phyloP scores from a whole-genome alignment of 345 rosid genomes.

The sweet orange (Citrus sinensis) region DNA sequence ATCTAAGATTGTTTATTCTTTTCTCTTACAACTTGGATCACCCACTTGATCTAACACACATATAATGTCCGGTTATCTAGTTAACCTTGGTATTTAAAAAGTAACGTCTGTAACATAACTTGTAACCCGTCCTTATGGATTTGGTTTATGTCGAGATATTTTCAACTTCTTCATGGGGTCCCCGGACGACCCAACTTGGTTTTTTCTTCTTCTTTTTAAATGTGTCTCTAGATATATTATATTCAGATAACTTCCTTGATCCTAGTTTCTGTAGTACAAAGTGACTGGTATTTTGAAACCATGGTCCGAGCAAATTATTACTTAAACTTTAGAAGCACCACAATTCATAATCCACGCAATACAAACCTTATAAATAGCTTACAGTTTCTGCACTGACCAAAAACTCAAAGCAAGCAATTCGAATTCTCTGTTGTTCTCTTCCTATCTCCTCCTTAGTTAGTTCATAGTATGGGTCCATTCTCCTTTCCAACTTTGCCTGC shows the following conservation, averaged over 20 bases:
- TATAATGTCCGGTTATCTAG: too few species aligned
- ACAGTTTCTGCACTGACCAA: too few species aligned
- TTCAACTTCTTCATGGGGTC: background rate
- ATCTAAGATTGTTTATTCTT: background rate
- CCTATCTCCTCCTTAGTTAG: background rate
- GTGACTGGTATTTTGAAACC: background rate
- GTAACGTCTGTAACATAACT: too few species aligned
- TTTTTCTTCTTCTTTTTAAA: too few species aligned
- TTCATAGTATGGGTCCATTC: background rate
- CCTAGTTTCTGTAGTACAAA: too few species aligned
- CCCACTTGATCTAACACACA: background rate
- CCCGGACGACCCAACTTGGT: background rate
- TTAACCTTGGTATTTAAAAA: too few species aligned
- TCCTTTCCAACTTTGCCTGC: slow-evolving; percentile 16
- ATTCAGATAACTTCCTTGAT: too few species aligned
- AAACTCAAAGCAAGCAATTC: background rate
- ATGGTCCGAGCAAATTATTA: background rate
- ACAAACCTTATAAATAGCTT: background rate
- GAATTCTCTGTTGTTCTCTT: background rate
- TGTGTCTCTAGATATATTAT: too few species aligned
- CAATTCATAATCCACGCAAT: background rate
- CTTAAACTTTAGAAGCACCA: background rate
- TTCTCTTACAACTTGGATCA: background rate
- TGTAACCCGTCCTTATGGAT: background rate
- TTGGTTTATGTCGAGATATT: background rate